Percentiles rank a stretch among this genome's conserved stretches.
Evolutionary conservation across 768 basidiomycete genomes (phyloP).

Genomic region (Cyathus striatus): DNA sequence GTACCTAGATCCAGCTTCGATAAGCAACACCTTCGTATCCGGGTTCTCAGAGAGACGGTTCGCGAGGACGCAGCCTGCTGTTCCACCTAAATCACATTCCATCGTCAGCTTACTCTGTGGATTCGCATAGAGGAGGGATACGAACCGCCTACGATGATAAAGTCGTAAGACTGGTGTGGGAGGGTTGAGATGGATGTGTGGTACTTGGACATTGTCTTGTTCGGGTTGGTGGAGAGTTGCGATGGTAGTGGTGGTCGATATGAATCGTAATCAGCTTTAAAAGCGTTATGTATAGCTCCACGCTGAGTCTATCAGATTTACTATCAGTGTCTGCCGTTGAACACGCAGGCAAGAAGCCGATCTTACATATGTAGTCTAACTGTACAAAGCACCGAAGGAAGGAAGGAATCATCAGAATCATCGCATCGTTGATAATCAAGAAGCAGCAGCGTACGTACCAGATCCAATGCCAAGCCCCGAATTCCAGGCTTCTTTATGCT

Average conservation of each 20-base stretch:
- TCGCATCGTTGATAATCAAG: too few species aligned
- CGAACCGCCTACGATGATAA: constrained; percentile 24
- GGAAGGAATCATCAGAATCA: too few species aligned
- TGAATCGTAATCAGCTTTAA: too few species aligned
- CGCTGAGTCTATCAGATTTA: too few species aligned
- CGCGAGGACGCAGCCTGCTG: constrained; percentile 53
- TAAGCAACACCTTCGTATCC: constrained; percentile 37
- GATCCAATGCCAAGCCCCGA: too few species aligned
- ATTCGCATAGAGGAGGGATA: constrained; percentile 1
- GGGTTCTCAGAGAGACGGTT: constrained; percentile 51
- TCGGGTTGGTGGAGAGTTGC: background rate
- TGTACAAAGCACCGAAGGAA: too few species aligned
- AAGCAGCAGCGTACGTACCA: too few species aligned
- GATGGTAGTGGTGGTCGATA: background rate
- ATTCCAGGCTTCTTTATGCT: too few species aligned
- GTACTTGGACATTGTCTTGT: background rate
- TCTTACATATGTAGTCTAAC: too few species aligned
- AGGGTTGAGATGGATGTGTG: constrained; percentile 1
- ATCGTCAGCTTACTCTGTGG: background rate
- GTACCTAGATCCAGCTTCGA: constrained; percentile 57
- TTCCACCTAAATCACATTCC: constrained; percentile 27
- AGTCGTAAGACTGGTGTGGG: constrained; percentile 16
- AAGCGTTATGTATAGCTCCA: too few species aligned
- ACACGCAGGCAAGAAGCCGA: too few species aligned
- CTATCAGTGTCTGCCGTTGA: too few species aligned